A percentile compares a stretch with the other conserved stretches of the same genome.
Evolutionary conservation across 495 filamentous ascomycete genomes (phyloP).

Genomic region (Annulohypoxylon bovei): DNA sequence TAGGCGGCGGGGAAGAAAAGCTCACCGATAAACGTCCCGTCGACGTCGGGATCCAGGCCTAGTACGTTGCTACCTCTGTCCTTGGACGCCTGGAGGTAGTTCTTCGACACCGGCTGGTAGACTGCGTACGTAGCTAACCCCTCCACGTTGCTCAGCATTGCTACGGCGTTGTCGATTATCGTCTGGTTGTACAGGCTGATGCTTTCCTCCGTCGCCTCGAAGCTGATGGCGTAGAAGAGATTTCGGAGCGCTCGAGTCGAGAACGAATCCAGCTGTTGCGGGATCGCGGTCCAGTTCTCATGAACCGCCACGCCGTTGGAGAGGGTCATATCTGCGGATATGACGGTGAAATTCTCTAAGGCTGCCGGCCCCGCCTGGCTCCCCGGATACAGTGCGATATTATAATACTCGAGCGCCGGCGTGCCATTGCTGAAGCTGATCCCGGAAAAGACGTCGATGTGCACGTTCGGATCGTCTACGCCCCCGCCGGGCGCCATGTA

Average conservation of each 20-base stretch:
- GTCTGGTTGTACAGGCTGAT: slow-evolving; percentile 6
- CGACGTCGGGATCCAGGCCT: slow-evolving; percentile 12
- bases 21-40: slow-evolving; percentile 12
- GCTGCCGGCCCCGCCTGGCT: background rate
- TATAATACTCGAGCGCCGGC: background rate
- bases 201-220: slow-evolving; percentile 10
- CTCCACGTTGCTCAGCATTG: slow-evolving; percentile 9
- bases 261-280: slow-evolving; percentile 9
- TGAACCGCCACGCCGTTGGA: slow-evolving; percentile 3
- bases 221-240: slow-evolving; percentile 11
- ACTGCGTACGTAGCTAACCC: slow-evolving; percentile 10
- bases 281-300: slow-evolving; percentile 5
- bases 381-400: slow-evolving; percentile 8
- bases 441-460: slow-evolving; percentile 25
- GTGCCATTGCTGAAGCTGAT: slow-evolving; percentile 32
- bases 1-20: background rate
- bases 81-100: slow-evolving; percentile 16
- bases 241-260: slow-evolving; percentile 9
- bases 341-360: slow-evolving; percentile 13
- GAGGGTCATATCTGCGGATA: slow-evolving; percentile 2
- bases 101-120: slow-evolving; percentile 12
- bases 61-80: slow-evolving; percentile 5
- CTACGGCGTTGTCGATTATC: slow-evolving; percentile 9
- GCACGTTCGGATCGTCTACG: slow-evolving; percentile 8
- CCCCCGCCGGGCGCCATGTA: slow-evolving; percentile 11